Evolutionary conservation across 2,329 filamentous ascomycete species (phyloP).

Genomic region (Fusarium sp.): DNA sequence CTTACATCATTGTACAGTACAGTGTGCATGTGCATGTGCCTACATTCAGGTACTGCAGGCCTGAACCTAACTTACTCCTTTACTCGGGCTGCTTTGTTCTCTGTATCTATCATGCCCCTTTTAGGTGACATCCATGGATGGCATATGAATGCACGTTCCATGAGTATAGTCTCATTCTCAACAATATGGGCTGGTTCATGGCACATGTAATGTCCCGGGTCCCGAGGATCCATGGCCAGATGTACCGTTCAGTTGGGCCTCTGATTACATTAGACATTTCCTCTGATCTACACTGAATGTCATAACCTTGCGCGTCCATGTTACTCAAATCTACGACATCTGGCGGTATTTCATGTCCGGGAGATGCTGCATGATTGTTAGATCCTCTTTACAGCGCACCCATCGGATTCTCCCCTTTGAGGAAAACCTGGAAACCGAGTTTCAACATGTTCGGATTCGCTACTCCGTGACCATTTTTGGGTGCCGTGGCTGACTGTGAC

Average conservation of each 20-base stretch:
- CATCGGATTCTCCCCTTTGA: conserved; percentile 36
- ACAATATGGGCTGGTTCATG: conserved; percentile 37
- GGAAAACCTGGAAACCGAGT: conserved; percentile 22
- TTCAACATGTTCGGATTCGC: conserved; percentile 34
- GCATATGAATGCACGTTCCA: conserved; percentile 34
- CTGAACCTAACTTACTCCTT: conserved; percentile 11
- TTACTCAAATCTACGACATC: conserved; percentile 20
- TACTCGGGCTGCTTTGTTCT: not conserved
- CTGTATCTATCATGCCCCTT: conserved; percentile 27
- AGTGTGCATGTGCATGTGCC: conserved; percentile 4
- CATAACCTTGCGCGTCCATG: conserved; percentile 25
- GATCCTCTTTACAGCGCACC: conserved; percentile 26
- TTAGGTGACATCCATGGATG: not conserved
- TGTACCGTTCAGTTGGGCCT: conserved; percentile 30
- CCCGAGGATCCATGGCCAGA: conserved; percentile 39
- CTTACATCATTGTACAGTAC: conserved; percentile 46
- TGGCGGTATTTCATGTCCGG: conserved; percentile 33
- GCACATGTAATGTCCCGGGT: conserved; percentile 23
- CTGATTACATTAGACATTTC: conserved; percentile 26
- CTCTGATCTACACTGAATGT: conserved; percentile 32
- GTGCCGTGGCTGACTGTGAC: not conserved
- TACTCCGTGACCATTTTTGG: conserved; percentile 25
- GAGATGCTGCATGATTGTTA: conserved; percentile 28
- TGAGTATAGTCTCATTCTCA: conserved; percentile 37
- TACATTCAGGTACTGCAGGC: conserved; percentile 27